A percentile compares a stretch with the other conserved stretches of the same genome.
These are phyloP conservation scores for Rhizopus arrhizus DNA, from an alignment of 371 early-diverging fungal genomes.

Conservation along the genomic window DNA sequence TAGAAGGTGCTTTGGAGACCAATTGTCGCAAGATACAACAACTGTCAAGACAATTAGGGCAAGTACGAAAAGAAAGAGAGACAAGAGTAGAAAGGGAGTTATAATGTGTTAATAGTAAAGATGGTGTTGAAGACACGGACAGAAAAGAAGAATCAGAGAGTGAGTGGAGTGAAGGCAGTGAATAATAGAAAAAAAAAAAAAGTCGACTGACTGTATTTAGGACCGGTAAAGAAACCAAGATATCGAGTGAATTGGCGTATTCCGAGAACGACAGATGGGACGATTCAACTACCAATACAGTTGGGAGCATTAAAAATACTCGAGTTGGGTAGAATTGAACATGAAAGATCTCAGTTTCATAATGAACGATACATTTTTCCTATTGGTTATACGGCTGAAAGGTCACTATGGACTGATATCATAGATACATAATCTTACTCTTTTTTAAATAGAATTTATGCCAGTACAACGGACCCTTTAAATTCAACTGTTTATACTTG, in stretches of 20 bases:
- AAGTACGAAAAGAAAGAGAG: neutral
- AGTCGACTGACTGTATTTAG: no score
- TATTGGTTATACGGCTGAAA: conserved; percentile 74
- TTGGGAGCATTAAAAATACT: conserved; percentile 74
- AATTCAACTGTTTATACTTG: conserved; percentile 72
- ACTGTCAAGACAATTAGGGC: no score
- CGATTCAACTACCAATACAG: conserved; percentile 73
- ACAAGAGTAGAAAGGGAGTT: neutral
- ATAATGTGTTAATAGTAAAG: neutral
- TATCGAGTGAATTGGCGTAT: no score
- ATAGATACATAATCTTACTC: neutral
- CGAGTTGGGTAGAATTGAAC: conserved; percentile 72
- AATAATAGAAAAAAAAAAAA: no score
- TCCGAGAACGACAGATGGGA: conserved; percentile 44
- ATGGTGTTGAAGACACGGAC: neutral
- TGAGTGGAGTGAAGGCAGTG: no score
- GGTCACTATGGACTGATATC: conserved; percentile 20
- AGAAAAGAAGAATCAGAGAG: neutral
- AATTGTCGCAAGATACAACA: no score
- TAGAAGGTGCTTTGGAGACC: no score
- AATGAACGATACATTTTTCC: conserved; percentile 91
- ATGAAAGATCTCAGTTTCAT: conserved; percentile 79
- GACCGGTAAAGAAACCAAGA: no score
- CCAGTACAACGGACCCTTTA: conserved; percentile 73
- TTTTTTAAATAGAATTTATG: conserved; percentile 53